Percentiles rank a stretch among this genome's conserved stretches.
Evolutionary conservation across 73 alveolate genomes (phyloP).

Genomic region (Urostyla sp.): DNA sequence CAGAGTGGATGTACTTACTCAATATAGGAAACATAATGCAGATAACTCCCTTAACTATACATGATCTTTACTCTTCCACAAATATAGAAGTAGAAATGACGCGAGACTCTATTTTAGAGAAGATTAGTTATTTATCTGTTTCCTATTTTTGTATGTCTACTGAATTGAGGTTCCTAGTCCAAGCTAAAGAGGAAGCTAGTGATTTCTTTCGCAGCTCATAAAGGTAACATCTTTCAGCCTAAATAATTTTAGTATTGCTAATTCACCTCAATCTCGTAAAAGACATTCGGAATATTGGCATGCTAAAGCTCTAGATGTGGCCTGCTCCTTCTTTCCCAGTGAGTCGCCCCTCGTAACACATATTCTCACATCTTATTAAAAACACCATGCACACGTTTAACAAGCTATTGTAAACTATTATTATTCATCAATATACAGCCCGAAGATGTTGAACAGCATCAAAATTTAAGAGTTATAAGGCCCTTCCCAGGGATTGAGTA

Average conservation of each 20-base stretch:
- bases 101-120: constrained; percentile 62
- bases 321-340: constrained; percentile 65
- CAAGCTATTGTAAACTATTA: constrained; percentile 17
- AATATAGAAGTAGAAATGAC: constrained; percentile 59
- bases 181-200: constrained; percentile 55
- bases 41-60: constrained; percentile 57
- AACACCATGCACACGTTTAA: constrained; percentile 66
- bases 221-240: neutral
- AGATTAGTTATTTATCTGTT: constrained; percentile 61
- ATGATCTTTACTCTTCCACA: constrained; percentile 48
- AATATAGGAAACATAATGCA: constrained; percentile 71
- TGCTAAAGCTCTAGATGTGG: constrained; percentile 71
- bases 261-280: constrained; percentile 17
- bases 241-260: no score
- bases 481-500: constrained; percentile 47
- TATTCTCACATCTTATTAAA: constrained; percentile 64
- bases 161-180: constrained; percentile 63
- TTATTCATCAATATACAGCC: constrained; percentile 3
- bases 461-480: constrained; percentile 24
- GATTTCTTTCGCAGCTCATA: neutral
- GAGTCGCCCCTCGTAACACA: constrained; percentile 75
- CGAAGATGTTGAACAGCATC: constrained; percentile 19
- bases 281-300: constrained; percentile 65
- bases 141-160: constrained; percentile 71
- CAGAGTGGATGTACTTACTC: constrained; percentile 48